Percentiles rank a stretch among this genome's conserved stretches.
Conservation (phyloP, 2,329 filamentous ascomycete species). For the Fusarium siculi region DNA sequence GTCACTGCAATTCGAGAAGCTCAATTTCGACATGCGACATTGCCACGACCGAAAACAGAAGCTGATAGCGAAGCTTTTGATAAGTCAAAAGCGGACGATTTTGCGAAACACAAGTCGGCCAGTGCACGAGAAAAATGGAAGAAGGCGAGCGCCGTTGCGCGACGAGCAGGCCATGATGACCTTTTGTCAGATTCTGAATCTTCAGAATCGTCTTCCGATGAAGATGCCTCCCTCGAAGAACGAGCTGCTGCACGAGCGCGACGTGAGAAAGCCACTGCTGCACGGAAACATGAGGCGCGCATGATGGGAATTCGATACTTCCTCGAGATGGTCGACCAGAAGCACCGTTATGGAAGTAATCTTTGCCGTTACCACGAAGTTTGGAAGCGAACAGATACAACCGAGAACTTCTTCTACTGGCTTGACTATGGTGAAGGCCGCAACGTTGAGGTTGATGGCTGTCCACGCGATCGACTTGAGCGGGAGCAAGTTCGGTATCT, state of each 20-base stretch:
- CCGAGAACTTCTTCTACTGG: constrained; percentile 96
- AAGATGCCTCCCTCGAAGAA: constrained; percentile 50
- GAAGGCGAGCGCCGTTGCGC: constrained; percentile 75
- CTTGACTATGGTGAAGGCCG: constrained; percentile 83
- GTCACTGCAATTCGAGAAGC: constrained; percentile 71
- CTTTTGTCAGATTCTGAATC: constrained; percentile 57
- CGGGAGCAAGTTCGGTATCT: constrained; percentile 86
- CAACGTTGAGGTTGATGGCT: constrained; percentile 74
- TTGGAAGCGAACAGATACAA: constrained; percentile 81
- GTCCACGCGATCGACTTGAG: constrained; percentile 79
- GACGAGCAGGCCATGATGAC: constrained; percentile 76
- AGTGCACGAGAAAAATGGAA: constrained; percentile 78
- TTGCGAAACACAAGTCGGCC: constrained; percentile 30
- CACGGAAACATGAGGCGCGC: constrained; percentile 73
- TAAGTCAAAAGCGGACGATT: constrained; percentile 14
- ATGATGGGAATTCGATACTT: constrained; percentile 91
- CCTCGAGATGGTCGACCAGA: constrained; percentile 83
- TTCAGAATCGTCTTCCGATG: constrained; percentile 43
- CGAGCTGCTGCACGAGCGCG: constrained; percentile 52
- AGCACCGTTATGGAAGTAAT: constrained; percentile 89
- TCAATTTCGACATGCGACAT: constrained; percentile 63
- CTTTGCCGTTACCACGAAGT: constrained; percentile 82
- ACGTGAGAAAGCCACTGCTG: constrained; percentile 61
- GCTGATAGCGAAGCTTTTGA: constrained; percentile 11
- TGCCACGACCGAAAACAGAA: constrained; percentile 52